These are phyloP conservation scores for Chlamydomonas sphaeroides DNA, from an alignment of 139 green algal genomes.

Conservation along the genomic window DNA sequence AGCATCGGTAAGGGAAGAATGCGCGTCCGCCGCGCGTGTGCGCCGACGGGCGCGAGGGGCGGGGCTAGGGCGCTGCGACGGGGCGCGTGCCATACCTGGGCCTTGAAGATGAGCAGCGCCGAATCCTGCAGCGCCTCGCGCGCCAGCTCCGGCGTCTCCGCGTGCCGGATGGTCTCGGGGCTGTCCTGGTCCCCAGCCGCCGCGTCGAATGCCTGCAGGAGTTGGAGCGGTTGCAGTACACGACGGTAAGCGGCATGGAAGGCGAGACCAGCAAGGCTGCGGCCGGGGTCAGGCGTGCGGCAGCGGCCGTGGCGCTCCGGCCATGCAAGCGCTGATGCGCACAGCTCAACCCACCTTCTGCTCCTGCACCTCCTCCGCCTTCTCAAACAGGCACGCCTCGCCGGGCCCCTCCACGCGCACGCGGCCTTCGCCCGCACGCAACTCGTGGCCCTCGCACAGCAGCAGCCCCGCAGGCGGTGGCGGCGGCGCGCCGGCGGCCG, in stretches of 20 bases:
- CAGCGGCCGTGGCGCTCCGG: no score
- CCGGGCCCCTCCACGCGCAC: slow-evolving; percentile 48
- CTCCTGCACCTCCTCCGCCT: slow-evolving; percentile 64
- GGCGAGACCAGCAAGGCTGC: no score
- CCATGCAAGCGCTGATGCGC: no score
- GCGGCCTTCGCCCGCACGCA: slow-evolving; percentile 43
- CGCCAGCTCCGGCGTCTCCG: slow-evolving; percentile 68
- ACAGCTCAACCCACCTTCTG: slow-evolving; percentile 42
- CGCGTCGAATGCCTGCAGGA: slow-evolving; percentile 32
- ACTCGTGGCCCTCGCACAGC: slow-evolving; percentile 49
- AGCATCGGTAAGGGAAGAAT: no score
- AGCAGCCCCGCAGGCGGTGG: slow-evolving; percentile 17
- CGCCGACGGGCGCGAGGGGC: no score
- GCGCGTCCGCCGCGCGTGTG: no score
- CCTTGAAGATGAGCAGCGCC: slow-evolving; percentile 65
- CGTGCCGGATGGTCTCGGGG: slow-evolving; percentile 56
- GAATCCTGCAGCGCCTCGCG: slow-evolving; percentile 60
- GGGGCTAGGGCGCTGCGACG: no score
- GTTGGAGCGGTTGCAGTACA: neutral
- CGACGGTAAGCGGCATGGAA: no score
- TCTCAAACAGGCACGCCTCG: slow-evolving; percentile 52
- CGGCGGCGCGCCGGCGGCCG: neutral
- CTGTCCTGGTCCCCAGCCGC: slow-evolving; percentile 36
- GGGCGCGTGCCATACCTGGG: slow-evolving; percentile 52
- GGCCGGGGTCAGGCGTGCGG: no score